Evolutionary conservation across 2,329 filamentous ascomycete species (phyloP).

Genomic region (Didymella pomorum): DNA sequence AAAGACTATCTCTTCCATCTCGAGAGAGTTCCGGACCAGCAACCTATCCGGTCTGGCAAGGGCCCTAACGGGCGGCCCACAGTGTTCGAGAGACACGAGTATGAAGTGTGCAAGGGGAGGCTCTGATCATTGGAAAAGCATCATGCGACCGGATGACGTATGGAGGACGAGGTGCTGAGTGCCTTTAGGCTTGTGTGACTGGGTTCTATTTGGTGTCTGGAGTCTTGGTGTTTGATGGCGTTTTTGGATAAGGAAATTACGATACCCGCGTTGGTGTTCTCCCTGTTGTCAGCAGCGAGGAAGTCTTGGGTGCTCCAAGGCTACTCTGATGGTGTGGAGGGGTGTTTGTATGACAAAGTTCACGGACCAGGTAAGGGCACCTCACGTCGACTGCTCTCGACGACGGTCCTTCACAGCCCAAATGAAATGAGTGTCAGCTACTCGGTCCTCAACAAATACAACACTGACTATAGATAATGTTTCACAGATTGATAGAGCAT

Average conservation of each 20-base stretch:
- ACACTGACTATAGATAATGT: not conserved
- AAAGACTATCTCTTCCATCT: slow-evolving; percentile 60
- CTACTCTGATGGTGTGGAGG: slow-evolving; percentile 6
- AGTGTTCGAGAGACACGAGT: slow-evolving; percentile 38
- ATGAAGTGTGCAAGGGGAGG: slow-evolving; percentile 29
- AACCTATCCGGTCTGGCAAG: slow-evolving; percentile 55
- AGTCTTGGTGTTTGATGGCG: slow-evolving; percentile 1
- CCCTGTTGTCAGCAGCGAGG: slow-evolving; percentile 16
- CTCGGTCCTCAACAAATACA: slow-evolving; percentile 14
- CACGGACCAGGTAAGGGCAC: slow-evolving; percentile 15
- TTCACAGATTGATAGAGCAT: slow-evolving; percentile 9
- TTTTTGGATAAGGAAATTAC: not conserved
- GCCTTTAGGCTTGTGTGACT: not conserved
- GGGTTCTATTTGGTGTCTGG: not conserved
- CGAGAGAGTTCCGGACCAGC: slow-evolving; percentile 54
- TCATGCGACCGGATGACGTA: slow-evolving; percentile 1
- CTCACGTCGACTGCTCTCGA: slow-evolving; percentile 6
- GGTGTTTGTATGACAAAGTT: slow-evolving; percentile 11
- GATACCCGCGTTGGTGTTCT: not conserved
- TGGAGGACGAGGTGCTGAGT: not conserved
- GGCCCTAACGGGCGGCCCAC: slow-evolving; percentile 55
- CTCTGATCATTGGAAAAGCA: not conserved
- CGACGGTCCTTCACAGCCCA: slow-evolving; percentile 6
- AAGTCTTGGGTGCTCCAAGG: not conserved
- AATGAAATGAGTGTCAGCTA: slow-evolving; percentile 13